Evolutionary conservation across 2,329 filamentous ascomycete species (phyloP).

Genomic region (Hypomyces rosellus): DNA sequence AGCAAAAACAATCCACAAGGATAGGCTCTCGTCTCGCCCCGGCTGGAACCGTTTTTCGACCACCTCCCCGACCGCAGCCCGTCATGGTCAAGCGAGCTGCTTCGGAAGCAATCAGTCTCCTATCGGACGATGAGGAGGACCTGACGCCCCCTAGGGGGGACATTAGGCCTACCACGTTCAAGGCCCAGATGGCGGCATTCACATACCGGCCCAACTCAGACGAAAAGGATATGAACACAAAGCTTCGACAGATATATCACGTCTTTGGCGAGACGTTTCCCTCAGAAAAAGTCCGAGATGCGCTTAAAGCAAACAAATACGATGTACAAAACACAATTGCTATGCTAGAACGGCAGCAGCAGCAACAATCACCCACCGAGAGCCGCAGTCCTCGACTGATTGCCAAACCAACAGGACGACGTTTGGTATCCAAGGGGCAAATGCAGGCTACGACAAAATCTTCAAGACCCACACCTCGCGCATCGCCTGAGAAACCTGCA

Average conservation of each 20-base stretch:
- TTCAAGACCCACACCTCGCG: neutral
- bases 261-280: constrained; percentile 27
- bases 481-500: neutral
- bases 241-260: constrained; percentile 31
- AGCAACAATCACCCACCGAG: no score
- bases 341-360: constrained; percentile 21
- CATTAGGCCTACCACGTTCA: constrained; percentile 55
- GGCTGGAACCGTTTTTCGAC: constrained; percentile 64
- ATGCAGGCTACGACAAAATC: constrained; percentile 15
- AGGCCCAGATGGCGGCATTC: constrained; percentile 32
- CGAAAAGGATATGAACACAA: constrained; percentile 28
- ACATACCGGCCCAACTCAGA: constrained; percentile 42
- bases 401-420: constrained; percentile 20
- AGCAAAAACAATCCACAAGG: constrained; percentile 22
- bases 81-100: constrained; percentile 29
- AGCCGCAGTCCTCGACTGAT: no score
- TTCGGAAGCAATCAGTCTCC: constrained; percentile 38
- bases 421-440: constrained; percentile 26
- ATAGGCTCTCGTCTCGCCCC: constrained; percentile 63
- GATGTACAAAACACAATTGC: constrained; percentile 31
- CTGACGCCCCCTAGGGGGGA: constrained; percentile 50
- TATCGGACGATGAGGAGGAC: constrained; percentile 43
- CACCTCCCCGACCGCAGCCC: constrained; percentile 30
- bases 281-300: constrained; percentile 26
- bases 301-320: constrained; percentile 25